Conservation (phyloP, 768 basidiomycete genomes). For the Serendipita sp. region DNA sequence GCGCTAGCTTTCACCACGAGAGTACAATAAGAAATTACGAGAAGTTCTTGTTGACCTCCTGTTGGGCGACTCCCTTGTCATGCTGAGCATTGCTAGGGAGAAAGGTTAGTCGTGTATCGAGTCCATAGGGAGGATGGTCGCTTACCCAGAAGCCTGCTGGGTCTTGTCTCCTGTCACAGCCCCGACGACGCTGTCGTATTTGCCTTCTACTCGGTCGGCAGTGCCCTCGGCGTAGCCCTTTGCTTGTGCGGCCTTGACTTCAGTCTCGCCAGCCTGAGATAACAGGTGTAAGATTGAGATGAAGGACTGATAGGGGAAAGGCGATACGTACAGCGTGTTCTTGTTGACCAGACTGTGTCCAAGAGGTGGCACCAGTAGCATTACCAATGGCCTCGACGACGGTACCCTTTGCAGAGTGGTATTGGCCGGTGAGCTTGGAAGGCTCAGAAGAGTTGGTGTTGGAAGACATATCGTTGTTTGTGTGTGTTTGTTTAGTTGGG, state of each 20-base stretch:
- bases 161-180: slow-evolving; percentile 39
- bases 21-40: not conserved
- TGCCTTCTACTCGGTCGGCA: slow-evolving; percentile 30
- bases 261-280: slow-evolving; percentile 12
- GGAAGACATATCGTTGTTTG: not conserved
- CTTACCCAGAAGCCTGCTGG: slow-evolving; percentile 34
- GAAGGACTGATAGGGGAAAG: not conserved
- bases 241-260: slow-evolving; percentile 15
- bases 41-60: slow-evolving; percentile 32
- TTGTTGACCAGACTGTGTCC: slow-evolving; percentile 32
- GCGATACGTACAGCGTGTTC: slow-evolving; percentile 24
- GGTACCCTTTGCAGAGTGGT: slow-evolving; percentile 29
- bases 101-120: not conserved
- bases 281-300: not conserved
- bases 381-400: slow-evolving; percentile 7
- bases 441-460: slow-evolving; percentile 10
- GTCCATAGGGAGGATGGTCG: not conserved
- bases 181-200: slow-evolving; percentile 39
- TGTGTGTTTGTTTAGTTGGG: too few species aligned
- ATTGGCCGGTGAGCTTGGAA: slow-evolving; percentile 30
- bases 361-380: slow-evolving; percentile 24
- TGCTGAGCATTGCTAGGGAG: slow-evolving; percentile 21
- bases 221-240: slow-evolving; percentile 37
- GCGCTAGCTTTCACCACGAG: too few species aligned
- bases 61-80: slow-evolving; percentile 40